Conservation (phyloP, 192 early-diverging fungal genomes). For the Backusella tuberculispora region DNA sequence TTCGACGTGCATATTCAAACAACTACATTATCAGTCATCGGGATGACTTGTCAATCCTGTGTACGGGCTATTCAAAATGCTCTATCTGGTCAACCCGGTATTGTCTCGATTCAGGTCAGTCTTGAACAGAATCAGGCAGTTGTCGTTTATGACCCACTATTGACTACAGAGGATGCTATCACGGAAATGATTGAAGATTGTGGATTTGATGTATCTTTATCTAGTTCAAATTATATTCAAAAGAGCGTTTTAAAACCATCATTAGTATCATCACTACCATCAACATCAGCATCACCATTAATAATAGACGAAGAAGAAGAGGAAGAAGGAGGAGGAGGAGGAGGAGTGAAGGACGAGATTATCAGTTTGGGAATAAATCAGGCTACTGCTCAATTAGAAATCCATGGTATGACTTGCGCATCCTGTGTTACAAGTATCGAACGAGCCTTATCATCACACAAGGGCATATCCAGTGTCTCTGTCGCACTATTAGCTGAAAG, state of each 20-base stretch:
- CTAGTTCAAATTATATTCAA: conserved; percentile 73
- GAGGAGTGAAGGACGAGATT: not conserved
- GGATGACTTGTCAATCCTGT: conserved; percentile 90
- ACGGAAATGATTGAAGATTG: conserved; percentile 24
- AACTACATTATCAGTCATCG: conserved; percentile 51
- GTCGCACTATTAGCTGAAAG: conserved; percentile 82
- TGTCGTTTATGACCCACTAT: not conserved
- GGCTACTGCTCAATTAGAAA: conserved; percentile 69
- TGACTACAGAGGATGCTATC: not conserved
- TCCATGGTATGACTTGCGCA: conserved; percentile 92
- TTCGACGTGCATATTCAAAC: conserved; percentile 55
- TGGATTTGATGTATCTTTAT: conserved; percentile 46
- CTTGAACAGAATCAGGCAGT: conserved; percentile 54
- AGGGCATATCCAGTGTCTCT: conserved; percentile 46
- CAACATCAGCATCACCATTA: not conserved
- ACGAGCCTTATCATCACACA: conserved; percentile 55
- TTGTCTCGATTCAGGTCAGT: conserved; percentile 36
- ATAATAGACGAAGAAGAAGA: not conserved
- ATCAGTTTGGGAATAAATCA: conserved; percentile 21
- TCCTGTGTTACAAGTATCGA: conserved; percentile 81
- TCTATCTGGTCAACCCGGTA: conserved; percentile 61
- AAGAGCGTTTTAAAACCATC: conserved; percentile 70
- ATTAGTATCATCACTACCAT: conserved; percentile 45
- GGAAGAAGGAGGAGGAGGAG: not conserved
- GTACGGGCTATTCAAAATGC: conserved; percentile 71